Base-by-base conservation (phyloP, 345 rosid genomes). In the Boechera stricta region DNA sequence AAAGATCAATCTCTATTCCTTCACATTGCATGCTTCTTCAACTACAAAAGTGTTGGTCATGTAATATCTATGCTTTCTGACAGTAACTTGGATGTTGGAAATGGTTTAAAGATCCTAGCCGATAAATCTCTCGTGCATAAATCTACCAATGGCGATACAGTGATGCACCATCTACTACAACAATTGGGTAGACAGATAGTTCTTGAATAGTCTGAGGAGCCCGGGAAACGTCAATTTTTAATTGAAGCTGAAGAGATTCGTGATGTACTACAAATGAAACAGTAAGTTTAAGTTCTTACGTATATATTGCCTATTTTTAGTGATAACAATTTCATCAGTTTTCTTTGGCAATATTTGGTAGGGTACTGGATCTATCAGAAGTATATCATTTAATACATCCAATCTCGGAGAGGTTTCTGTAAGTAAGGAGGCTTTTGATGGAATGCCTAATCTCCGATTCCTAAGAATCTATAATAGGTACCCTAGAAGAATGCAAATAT, bases 11-110 rank as follows among this genome's bases (percentile, higher is more conserved):
- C 13, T 7, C 18, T 81, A 0, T 84, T 84, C 47, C 68, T 73
- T 5, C 77, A 81, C 16, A 64, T 84, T 39, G 80, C 80, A 4
- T 74, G 69, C 45, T 71, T 81, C 64, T 78, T 78, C n/a, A 68
- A 56, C 7, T 15, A 78, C 0, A 0, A 3, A 8, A 1, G 0
- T 1, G 7, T 18, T 26, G 52, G 65, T 4, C 0, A 1, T n/a
- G 60, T 75, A 18, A 11, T 0, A 15, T 6, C 35, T 7, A 29
- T 75, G 12, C 49, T 79, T 0, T 64, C 54, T 4, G 57, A 39
- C 1, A 55, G 65, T 29, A 26, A 60, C 0, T 6, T 24, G 45
- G 12, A 68, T 24, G n/a, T 54, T 0, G 0, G 5, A 38, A 32
- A 41, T 41, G 64, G 73, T 1, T n/a, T 69, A 1, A 28, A 41